Base-by-base conservation (phyloP, 768 basidiomycete genomes). In the Xanthoconium purpureum region DNA sequence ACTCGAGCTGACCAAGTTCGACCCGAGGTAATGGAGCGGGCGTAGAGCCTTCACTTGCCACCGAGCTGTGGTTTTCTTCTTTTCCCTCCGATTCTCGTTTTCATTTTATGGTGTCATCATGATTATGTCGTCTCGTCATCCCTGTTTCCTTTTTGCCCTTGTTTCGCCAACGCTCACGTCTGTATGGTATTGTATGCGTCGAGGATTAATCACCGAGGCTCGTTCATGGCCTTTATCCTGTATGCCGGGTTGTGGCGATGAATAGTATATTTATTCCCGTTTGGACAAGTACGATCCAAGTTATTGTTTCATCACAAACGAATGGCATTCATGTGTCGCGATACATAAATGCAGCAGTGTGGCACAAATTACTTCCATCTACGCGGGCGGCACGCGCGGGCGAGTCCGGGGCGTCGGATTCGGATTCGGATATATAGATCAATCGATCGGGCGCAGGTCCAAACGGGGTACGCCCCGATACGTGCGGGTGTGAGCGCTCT, bases 141-240 rank as follows among this genome's bases (percentile, higher is more conserved):
- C 40, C 20, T 20, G 18, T 18, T 6, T 5, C 5, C 15, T 9
- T 11, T 20, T 20, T 20, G 18, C 18, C 10, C 42, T 43, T 14
- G 33, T 9, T 6, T 20, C 18, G 24, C 20, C 14, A 1, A n/a
- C 17, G 39, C 42, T 10, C 13, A 38, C 13, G 32, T 14, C n/a
- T 38, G 29, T 18, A 50, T 38, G 44, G 18, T 43, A 59, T 46
- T 15, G 11, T 40, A 43, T 55, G 36, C 53, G 52, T 50, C 48
- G 43, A 46, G 38, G 46, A 52, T 61, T 63, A 63, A 63, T 65
- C 56, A 66, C 64, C 63, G 56, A 44, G n/a, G 8, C 14, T 44
- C 24, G 33, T 15, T 38, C 15, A 36, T 20, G 36, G 36, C 30
- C 0, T 40, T 63, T 14, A 55, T 59, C 45, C 53, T 52, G 44